phyloP scores from a whole-genome alignment of 176 grass and related monocot genomes.

The Phoenix dactylifera region DNA sequence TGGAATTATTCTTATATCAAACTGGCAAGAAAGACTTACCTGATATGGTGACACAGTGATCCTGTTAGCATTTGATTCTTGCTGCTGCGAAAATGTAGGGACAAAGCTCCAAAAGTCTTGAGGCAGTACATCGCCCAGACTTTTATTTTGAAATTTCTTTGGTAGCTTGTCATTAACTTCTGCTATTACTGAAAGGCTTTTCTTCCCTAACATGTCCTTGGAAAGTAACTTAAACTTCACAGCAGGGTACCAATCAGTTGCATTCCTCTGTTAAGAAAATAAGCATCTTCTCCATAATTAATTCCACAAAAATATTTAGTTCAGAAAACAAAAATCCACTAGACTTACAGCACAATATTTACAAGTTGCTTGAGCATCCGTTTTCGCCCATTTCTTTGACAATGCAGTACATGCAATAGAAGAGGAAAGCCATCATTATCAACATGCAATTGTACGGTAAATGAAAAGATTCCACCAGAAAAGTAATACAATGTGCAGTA shows the following conservation, averaged over 20 bases:
- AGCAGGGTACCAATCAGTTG: constrained; percentile 43
- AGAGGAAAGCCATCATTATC: constrained; percentile 14
- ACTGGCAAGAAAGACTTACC: constrained; percentile 25
- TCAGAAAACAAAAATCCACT: constrained; percentile 16
- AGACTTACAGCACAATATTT: constrained; percentile 83
- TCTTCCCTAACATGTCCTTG: constrained; percentile 28
- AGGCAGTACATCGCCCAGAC: constrained; percentile 45
- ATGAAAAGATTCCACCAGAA: background rate
- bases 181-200: constrained; percentile 53
- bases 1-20: too few species aligned
- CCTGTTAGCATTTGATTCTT: constrained; percentile 33
- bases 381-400: constrained; percentile 29
- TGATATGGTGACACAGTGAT: constrained; percentile 71
- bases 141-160: constrained; percentile 46
- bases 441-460: background rate
- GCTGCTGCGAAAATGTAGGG: constrained; percentile 45
- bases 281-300: constrained; percentile 14
- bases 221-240: constrained; percentile 44
- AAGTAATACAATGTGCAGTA: too few species aligned
- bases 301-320: constrained; percentile 16
- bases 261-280: constrained; percentile 44
- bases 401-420: constrained; percentile 24
- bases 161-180: constrained; percentile 62
- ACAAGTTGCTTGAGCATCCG: constrained; percentile 40
- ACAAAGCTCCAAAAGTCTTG: constrained; percentile 86